Evolutionary conservation across 108 stramenopile species (phyloP), one percentile per base, ranked within the genome.

Genomic region (Tribonema minus): DNA sequence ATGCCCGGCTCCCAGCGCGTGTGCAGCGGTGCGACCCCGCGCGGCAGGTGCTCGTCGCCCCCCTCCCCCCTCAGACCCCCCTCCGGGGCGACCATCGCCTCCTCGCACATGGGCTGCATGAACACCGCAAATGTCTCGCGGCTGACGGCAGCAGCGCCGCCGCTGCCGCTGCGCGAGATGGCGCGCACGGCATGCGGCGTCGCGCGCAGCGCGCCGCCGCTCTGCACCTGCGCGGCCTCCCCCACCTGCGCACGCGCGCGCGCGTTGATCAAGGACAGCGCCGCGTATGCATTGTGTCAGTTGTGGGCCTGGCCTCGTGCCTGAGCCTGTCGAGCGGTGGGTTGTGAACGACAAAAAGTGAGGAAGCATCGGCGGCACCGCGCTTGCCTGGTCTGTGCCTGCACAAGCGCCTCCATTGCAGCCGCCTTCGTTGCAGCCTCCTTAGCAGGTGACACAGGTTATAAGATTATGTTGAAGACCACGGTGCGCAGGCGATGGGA

Each of bases 201-300:
- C 6, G 94, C 96, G 67, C 88, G 89, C 20, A 98, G 85, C 20
- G 69, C 79, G 4, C 95, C 94, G 20, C 92, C 93, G n/a, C 91
- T 90, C 72, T 92, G 91, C 25, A 98, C 86, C 76, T 98, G 93
- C 6, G 91, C 86, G 0, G 94, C 91, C 91, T 72, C 94, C 0
- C 89, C 96, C 28, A 96, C 88, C 73, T 96, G 96, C 76, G 92
- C 72, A 12, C 59, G 64, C 27, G 89, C 90, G 41, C 5, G 58
- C 27, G 29, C 12, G 41, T 89, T 80, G 62, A 88, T 81, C 59
- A 92, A 90, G 82, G 92, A 92, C n/a, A n/a, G n/a, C n/a, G n/a
- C n/a, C n/a, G n/a, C n/a, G n/a, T n/a, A n/a, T n/a, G n/a, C n/a
- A n/a, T n/a, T n/a, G n/a, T n/a, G n/a, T n/a, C n/a, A n/a, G n/a